phyloP scores from a whole-genome alignment of 2,329 filamentous ascomycete genomes.

The Teratosphaeria viscida region DNA sequence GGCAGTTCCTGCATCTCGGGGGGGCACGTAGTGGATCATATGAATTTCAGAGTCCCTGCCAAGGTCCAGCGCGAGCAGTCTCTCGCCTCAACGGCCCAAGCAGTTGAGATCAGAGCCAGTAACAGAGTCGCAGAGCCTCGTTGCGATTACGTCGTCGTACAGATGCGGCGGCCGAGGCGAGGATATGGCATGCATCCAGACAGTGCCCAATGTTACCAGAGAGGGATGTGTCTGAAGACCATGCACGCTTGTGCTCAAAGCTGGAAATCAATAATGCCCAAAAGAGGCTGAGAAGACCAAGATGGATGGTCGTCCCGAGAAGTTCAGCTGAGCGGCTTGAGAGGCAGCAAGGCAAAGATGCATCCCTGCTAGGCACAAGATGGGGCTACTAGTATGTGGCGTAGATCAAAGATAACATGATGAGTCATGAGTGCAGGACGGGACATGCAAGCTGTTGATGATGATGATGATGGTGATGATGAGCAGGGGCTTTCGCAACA shows the following conservation, averaged over 20 bases:
- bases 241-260: not conserved
- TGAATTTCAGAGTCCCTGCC: slow-evolving; percentile 2
- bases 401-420: not conserved
- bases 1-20: slow-evolving; percentile 3
- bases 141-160: not conserved
- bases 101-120: not conserved
- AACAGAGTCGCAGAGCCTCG: not conserved
- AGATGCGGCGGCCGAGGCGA: not conserved
- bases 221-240: not conserved
- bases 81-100: not conserved
- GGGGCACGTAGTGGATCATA: not conserved
- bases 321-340: not conserved
- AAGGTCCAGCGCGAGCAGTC: not conserved
- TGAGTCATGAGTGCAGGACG: not conserved
- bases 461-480: not conserved
- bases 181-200: not conserved
- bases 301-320: not conserved
- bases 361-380: not conserved
- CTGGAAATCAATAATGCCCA: not conserved
- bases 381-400: not conserved
- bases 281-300: not conserved
- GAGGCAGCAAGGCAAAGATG: not conserved
- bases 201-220: not conserved
- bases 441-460: not conserved
- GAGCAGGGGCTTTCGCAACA: not conserved